phyloP scores from a whole-genome alignment of 2,329 filamentous ascomycete species.

The Aspergillus sp. region DNA sequence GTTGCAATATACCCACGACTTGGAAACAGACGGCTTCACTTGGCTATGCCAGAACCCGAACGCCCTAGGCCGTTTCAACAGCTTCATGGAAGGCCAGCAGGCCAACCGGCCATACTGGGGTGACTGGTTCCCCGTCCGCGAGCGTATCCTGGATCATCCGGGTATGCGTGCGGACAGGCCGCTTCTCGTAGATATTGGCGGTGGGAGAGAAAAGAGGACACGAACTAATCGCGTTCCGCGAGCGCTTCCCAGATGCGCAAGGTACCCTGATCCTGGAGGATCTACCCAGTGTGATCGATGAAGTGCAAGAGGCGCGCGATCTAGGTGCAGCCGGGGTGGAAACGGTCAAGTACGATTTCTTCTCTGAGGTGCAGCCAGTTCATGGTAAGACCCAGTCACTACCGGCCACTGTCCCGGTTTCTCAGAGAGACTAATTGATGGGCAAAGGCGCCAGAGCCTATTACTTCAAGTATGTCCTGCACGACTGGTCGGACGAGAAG shows the following conservation, averaged over 20 bases:
- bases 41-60: constrained; percentile 13
- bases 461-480: constrained; percentile 23
- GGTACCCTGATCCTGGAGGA: constrained; percentile 42
- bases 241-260: constrained; percentile 23
- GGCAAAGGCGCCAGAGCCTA: constrained; percentile 18
- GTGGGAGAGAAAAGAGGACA: constrained; percentile 32
- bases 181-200: constrained; percentile 34
- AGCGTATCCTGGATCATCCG: constrained; percentile 8
- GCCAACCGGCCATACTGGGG: constrained; percentile 12
- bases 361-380: constrained; percentile 8
- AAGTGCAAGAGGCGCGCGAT: constrained; percentile 8
- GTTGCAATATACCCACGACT: constrained; percentile 8
- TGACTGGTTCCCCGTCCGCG: constrained; percentile 15
- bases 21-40: constrained; percentile 7
- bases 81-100: constrained; percentile 16
- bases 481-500: constrained; percentile 24
- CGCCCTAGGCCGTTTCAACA: constrained; percentile 14
- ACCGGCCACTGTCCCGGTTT: no score
- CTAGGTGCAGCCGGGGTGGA: constrained; percentile 6
- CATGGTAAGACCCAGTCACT: constrained; percentile 2
- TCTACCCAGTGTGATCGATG: constrained; percentile 28
- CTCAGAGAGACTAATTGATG: no score
- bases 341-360: constrained; percentile 9
- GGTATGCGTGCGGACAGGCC: constrained; percentile 6
- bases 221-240: constrained; percentile 27